Conservation (phyloP, 805 yeast genomes). For the Candida awuae region DNA sequence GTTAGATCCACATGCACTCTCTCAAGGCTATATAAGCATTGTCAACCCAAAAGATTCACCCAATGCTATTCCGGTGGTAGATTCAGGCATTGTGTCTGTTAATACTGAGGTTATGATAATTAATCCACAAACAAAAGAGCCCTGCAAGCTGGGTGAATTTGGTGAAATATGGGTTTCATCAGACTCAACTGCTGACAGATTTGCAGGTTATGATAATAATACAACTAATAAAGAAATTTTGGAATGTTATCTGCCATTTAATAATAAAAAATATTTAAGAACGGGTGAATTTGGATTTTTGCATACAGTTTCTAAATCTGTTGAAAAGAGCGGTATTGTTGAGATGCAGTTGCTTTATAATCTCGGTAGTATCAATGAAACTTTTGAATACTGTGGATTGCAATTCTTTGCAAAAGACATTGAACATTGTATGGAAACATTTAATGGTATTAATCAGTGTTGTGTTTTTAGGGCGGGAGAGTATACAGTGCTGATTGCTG, state of each 20-base stretch:
- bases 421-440: conserved; percentile 55
- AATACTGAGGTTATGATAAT: conserved; percentile 92
- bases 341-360: conserved; percentile 76
- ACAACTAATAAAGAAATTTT: conserved; percentile 42
- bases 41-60: conserved; percentile 68
- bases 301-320: conserved; percentile 51
- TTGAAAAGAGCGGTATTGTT: conserved; percentile 17
- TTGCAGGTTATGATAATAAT: conserved; percentile 34
- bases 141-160: conserved; percentile 83
- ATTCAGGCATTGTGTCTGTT: conserved; percentile 93
- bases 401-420: conserved; percentile 86
- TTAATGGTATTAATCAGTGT: conserved; percentile 32
- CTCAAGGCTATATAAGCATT: conserved; percentile 81
- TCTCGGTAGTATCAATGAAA: conserved; percentile 74
- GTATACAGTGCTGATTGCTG: conserved; percentile 67
- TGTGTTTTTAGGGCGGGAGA: conserved; percentile 74
- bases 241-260: conserved; percentile 53
- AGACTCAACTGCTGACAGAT: conserved; percentile 66
- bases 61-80: conserved; percentile 71
- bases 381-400: conserved; percentile 85
- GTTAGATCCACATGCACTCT: conserved; percentile 77
- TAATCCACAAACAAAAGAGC: conserved; percentile 77
- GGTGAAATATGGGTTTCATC: conserved; percentile 98
- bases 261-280: conserved; percentile 59
- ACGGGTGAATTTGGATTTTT: conserved; percentile 95